Base-by-base conservation (phyloP, 768 basidiomycete species). In the Coprinopsis strossmayeri region DNA sequence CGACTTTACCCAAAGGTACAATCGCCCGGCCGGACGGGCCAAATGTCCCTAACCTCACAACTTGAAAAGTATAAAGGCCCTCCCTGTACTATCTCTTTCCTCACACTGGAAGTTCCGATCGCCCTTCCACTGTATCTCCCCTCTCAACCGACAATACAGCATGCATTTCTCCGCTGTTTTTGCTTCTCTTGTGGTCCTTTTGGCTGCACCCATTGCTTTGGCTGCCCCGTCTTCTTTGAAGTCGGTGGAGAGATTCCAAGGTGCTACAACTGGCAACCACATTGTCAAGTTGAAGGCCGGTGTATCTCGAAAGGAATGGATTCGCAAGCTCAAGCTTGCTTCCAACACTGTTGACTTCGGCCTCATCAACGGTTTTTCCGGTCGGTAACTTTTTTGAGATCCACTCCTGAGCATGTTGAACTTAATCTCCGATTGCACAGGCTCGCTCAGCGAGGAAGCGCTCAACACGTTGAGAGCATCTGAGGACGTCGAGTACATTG, bases 401-500 rank as follows among this genome's bases (percentile, higher is more conserved):
- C 13, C 9, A 25, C 7, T 32, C n/a, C n/a, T 20, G 12, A 5
- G 7, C 18, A 5, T 9, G 37, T 42, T 18, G 23, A 9, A 12
- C 18, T 28, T 37, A 12, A 12, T 25, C 10, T 9, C n/a, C 25
- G n/a, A n/a, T 13, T 21, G 5, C 15, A 32, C 34, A 60, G 59
- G 44, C 28, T 13, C 51, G 3, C 52, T 65, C 24, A 55, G 52
- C 18, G 46, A 46, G 13, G 55, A 54, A 15, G 44, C 55, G 1
- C 41, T 64, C 9, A 53, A 59, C 25, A 35, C 41, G 12, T 50
- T 66, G 17, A 58, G 57, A 1, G 52, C 55, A 11, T 53, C 57
- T 15, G 43, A 50, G 15, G 57, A 62, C 24, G 60, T 66, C 10
- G 58, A 58, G 30, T 53, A 17, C 34, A 55, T 62, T 13, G 3